Evolutionary conservation across 164 flowering plant genomes (phyloP), one percentile per base, ranked within the genome.

Genomic region (Magnolia officinalis): DNA sequence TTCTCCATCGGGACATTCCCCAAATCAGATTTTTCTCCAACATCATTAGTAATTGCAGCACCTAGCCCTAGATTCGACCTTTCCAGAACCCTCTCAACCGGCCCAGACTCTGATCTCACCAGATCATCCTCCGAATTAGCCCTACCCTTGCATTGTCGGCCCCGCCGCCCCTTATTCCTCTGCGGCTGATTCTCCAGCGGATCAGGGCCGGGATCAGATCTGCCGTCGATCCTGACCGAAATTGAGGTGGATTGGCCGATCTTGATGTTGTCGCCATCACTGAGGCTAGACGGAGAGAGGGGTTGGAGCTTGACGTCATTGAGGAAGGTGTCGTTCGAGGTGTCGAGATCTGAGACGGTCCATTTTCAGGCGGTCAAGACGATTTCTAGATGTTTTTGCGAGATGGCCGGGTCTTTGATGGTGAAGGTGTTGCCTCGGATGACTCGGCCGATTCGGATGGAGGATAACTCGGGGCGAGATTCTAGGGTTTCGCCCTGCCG

Each of bases 201-300:
- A 72, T 55, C 59, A 10, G 13, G 16, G 2, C 59, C 37, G 37
- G 37, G 37, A 55, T 55, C 59, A 10, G 67, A 63, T 19, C 8
- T 21, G 18, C 23, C 2, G 3, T 63, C 67, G n/a, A 45, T 24
- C 31, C 31, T 8, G 26, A 70, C 59, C 20, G 11, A 2, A 49
- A 70, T 45, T 16, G 72, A 1, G 24, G 72, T 50, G 24, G 72
- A 29, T 4, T 14, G 4, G 8, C 76, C 76, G 70, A 74, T 63
- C 71, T 75, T 75, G 77, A 75, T 75, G 59, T 8, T 52, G 49
- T 75, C 77, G 24, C 71, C 77, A 50, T 75, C 37, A 45, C 11
- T 21, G 70, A 75, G 61, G 50, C 8, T 26, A 66, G 4, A 21
- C 20, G 77, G 71, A 19, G 37, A 31, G 23, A 19, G 45, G 66